Conservation (phyloP, 2,329 filamentous ascomycete genomes). For the Claviceps africana region DNA sequence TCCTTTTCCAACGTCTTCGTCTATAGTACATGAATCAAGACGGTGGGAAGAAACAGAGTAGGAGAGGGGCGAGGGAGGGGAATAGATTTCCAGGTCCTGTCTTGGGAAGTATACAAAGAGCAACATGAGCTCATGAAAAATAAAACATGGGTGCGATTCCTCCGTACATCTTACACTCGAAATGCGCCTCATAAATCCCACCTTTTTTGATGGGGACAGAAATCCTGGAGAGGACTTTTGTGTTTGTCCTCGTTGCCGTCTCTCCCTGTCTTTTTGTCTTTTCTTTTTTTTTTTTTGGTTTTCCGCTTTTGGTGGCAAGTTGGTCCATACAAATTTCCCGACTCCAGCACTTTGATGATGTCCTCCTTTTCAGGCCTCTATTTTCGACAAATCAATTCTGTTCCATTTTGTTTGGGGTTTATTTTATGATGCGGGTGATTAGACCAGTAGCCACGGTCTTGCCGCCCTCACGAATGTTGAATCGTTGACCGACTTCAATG, state of each 20-base stretch:
- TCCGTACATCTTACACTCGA: conserved; percentile 5
- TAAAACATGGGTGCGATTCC: conserved; percentile 9
- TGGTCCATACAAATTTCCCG: background rate
- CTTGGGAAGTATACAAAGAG: conserved; percentile 25
- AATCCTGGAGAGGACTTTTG: background rate
- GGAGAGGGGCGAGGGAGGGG: background rate
- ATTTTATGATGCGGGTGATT: conserved; percentile 57
- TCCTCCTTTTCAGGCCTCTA: background rate
- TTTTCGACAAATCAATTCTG: background rate
- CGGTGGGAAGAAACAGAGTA: conserved; percentile 26
- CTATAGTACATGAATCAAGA: conserved; percentile 25
- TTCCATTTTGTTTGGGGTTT: conserved; percentile 14
- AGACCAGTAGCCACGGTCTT: conserved; percentile 76
- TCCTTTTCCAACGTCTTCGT: conserved; percentile 15
- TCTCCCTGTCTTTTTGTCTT: background rate
- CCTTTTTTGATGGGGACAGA: conserved; percentile 2
- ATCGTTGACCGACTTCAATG: conserved; percentile 80
- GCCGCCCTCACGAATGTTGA: conserved; percentile 97
- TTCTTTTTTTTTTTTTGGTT: background rate
- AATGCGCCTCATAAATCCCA: background rate
- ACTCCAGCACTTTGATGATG: background rate
- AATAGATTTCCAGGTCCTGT: conserved; percentile 21
- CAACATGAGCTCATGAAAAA: conserved; percentile 15
- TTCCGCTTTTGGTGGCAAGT: background rate
- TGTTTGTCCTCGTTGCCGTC: background rate